Percentiles rank a stretch among this genome's conserved stretches.
Conservation (phyloP, 208 protist genomes). For the Balamuthia mandrillaris region DNA sequence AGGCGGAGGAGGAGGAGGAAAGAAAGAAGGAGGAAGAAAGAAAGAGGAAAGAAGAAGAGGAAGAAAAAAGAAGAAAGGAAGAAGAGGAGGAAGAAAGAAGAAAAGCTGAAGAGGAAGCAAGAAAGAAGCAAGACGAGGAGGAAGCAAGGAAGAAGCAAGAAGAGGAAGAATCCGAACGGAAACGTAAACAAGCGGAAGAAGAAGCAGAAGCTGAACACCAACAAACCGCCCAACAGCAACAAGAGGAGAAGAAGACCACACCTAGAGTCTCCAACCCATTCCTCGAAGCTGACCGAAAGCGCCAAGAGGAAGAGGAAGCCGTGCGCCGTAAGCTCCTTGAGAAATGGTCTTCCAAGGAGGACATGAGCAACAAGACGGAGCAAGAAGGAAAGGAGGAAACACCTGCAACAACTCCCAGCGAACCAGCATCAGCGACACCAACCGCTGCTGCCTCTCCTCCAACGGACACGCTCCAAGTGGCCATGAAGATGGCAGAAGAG, state of each 20-base stretch:
- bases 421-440: no score
- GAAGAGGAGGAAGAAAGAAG: no score
- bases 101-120: background rate
- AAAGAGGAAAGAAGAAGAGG: background rate
- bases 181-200: background rate
- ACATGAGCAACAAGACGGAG: constrained; percentile 11
- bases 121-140: background rate
- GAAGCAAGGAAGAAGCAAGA: background rate
- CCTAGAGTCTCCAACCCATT: constrained; percentile 19
- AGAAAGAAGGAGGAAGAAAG: background rate
- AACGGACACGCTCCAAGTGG: no score
- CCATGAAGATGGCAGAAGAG: no score
- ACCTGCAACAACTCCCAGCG: no score
- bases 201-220: background rate
- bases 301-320: constrained; percentile 5
- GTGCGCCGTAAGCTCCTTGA: constrained; percentile 14
- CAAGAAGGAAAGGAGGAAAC: constrained; percentile 16
- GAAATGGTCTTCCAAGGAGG: constrained; percentile 14
- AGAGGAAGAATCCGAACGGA: background rate
- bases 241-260: background rate
- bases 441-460: no score
- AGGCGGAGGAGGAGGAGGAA: background rate
- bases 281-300: constrained; percentile 18
- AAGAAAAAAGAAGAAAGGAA: background rate
- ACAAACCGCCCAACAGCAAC: background rate